Conservation (phyloP, 495 filamentous ascomycete species). For the Penicilliopsis zonata region DNA sequence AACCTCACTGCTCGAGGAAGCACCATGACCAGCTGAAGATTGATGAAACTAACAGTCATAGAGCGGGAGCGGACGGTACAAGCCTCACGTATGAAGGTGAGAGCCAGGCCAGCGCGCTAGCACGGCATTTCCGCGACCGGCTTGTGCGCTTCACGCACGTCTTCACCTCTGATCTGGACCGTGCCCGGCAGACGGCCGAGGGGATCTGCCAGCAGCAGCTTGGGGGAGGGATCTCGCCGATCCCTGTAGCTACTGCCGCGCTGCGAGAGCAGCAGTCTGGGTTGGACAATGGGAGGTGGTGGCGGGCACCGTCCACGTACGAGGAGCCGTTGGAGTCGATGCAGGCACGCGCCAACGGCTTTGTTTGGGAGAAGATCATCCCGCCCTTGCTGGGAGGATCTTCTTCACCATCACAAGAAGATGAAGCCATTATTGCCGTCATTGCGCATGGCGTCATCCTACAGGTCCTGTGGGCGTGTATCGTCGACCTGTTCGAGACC, state of each 20-base stretch:
- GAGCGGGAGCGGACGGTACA: constrained; percentile 55
- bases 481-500: constrained; percentile 42
- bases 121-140: constrained; percentile 15
- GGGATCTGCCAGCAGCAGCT: constrained; percentile 44
- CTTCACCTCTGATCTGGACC: constrained; percentile 64
- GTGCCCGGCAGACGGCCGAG: constrained; percentile 58
- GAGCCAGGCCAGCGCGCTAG: constrained; percentile 55
- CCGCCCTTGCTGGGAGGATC: constrained; percentile 34
- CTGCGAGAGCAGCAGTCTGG: constrained; percentile 12
- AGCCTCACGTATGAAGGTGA: constrained; percentile 64
- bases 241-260: constrained; percentile 5
- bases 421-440: constrained; percentile 36
- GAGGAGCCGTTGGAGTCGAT: constrained; percentile 43
- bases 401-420: constrained; percentile 1
- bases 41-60: too few relatives aligned
- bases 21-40: too few relatives aligned
- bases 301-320: constrained; percentile 30
- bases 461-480: constrained; percentile 46
- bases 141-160: constrained; percentile 42
- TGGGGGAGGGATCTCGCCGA: constrained; percentile 2
- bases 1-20: too few relatives aligned
- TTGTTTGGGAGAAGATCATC: constrained; percentile 47
- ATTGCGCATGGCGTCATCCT: constrained; percentile 75
- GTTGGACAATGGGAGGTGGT: constrained; percentile 5
- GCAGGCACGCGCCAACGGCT: constrained; percentile 44